Base-by-base conservation (phyloP, 140 eudicot species). In the Stevia rebaudiana region DNA sequence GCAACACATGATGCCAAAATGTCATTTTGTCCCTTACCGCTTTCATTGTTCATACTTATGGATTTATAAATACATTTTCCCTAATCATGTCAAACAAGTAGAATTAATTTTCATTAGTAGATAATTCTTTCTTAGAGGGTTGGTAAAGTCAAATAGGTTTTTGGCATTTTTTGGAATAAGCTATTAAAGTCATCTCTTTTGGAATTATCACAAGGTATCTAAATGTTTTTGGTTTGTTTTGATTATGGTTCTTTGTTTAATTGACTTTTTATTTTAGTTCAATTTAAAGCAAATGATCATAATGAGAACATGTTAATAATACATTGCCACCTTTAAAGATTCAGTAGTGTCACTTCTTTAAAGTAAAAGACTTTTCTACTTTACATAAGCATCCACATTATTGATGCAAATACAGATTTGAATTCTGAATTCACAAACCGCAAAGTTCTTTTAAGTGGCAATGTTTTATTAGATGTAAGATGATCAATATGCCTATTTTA, bases 1-100 rank as follows among this genome's bases (percentile, higher is more conserved):
- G 74, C 74, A 67, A 25, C 67, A 67, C 79, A 75, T 75, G 65
- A 50, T 61, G 65, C 70, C 79, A 74, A 74, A 58, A 50, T 68
- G 44, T 28, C 70, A 75, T 51, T 60, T 60, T 75, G 70, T 68
- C 75, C 31, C 25, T 58, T 28, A 19, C 30, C 65, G 49, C 8
- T 43, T 56, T 23, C 37, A 37, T 48, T 58, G 57, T 50, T 60
- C 58, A 39, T 49, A 73, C 47, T 30, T 28, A 15, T 35, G 59
- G 41, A 3, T 56, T 58, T 69, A 10, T 37, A 24, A 18, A 44
- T n/a, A 21, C 33, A 57, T 6, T 39, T 39, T 65, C 13, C 18
- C 35, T 65, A 46, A 24, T 35, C 52, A 36, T 61, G 39, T 15
- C 28, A 5, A 53, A 25, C 6, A 13, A 24, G 5, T 24, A 25